These are phyloP conservation scores for Silene vulgaris DNA, from an alignment of 179 eudicot species.

Conservation along the genomic window DNA sequence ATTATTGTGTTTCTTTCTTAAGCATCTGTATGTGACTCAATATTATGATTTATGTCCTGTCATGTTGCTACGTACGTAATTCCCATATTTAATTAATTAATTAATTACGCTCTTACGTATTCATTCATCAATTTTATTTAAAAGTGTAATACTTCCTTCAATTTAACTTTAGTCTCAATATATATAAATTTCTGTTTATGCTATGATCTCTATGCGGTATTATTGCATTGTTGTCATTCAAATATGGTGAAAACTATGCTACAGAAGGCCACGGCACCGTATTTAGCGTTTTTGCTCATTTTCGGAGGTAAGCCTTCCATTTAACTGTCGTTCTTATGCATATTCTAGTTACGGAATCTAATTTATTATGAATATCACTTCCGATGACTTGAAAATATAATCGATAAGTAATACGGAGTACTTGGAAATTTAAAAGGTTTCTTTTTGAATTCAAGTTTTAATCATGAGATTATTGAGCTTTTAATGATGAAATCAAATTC, in stretches of 20 bases:
- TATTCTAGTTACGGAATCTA: too few relatives aligned
- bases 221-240: background rate
- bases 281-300: conserved; percentile 15
- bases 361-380: background rate
- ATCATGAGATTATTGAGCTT: background rate
- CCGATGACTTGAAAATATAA: background rate
- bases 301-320: conserved; percentile 18
- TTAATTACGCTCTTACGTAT: background rate
- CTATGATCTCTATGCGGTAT: background rate
- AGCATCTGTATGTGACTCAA: background rate
- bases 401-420: too few relatives aligned
- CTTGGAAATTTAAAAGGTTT: too few relatives aligned
- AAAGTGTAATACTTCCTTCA: background rate
- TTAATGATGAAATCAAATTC: background rate
- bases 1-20: conserved; percentile 5
- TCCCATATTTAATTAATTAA: background rate
- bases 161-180: background rate
- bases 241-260: background rate
- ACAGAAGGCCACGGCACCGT: background rate
- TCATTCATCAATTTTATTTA: background rate
- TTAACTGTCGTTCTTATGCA: background rate
- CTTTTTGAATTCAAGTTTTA: too few relatives aligned
- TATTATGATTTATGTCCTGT: too few relatives aligned
- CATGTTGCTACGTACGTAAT: background rate
- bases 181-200: conserved; percentile 8